Evolutionary conservation across 352 stramenopile species (phyloP), one percentile per base, ranked within the genome.

Genomic region (Phytophthora lateralis): DNA sequence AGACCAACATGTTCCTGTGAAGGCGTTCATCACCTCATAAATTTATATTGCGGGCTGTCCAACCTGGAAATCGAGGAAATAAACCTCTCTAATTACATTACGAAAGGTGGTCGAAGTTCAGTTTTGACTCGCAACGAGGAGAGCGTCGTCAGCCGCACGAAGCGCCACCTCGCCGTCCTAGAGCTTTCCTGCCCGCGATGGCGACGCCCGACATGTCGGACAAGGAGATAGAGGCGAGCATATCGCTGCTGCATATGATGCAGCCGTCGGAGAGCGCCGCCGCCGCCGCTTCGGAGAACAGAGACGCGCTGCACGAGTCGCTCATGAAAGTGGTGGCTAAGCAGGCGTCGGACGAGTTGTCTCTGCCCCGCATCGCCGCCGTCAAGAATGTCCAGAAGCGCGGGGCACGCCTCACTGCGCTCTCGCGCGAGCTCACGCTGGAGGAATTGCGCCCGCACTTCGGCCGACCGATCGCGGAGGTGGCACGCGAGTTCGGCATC

Each of bases 231-330:
- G 75, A 89, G 52, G 81, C 78, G 5, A 72, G 81, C 8, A 73
- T 89, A 26, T 88, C 81, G 55, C 59, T 90, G 43, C 64, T 90
- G 46, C 63, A 77, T 52, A 90, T 90, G 81, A 84, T 78, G 76
- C 76, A 82, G 49, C 54, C 61, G 48, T 39, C 49, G 12, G 37
- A 56, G 37, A 18, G n/a, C 53, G 17, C 47, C 6, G 29, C 6
- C 0, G 44, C 20, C 26, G 63, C 20, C 12, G 9, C 30, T 37
- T 11, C 44, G 35, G 55, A 59, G 30, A 71, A 46, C 37, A 39
- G 32, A 17, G 43, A 73, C 21, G 64, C 55, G 12, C 38, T 82
- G 50, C 64, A 79, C 41, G 60, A 57, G 6, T 78, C 76, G 10
- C 55, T 85, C 11, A 50, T 85, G 60, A 63, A 63, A 38, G 75